Base-by-base conservation (phyloP, 768 basidiomycete species). In the Pilatotrama ljubarskyi region DNA sequence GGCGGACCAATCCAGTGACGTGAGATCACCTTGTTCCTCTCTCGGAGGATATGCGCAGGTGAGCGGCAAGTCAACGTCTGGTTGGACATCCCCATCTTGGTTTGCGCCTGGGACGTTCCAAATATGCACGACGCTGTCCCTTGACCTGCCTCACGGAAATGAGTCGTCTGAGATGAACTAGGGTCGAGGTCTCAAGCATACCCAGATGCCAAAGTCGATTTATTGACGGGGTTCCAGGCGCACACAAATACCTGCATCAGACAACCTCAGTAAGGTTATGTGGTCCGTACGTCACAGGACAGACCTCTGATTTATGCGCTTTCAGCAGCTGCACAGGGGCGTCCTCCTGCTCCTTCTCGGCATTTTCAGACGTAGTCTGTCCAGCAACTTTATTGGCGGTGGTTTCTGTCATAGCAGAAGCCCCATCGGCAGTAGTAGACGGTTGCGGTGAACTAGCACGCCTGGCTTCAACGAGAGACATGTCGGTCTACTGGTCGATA, bases 1-100 rank as follows among this genome's bases (percentile, higher is more conserved):
- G 4, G 75, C 69, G 64, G 83, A 91, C 91, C 91, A 94, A 67
- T 89, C 84, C 46, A 94, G 67, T 40, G 85, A 85, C 15, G 91
- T 93, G 57, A 92, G 72, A 70, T 94, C 91, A 10, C 75, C 75
- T 49, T 83, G 82, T 24, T 77, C 74, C 24, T 76, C 69, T 61
- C 76, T 74, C 40, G 80, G 74, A 20, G 83, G 78, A 64, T 84
- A 80, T 46, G 82, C 76, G 37, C 90, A 66, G 20, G 77, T 76
- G 41, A 74, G 48, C 11, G 63, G 63, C 0, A 58, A 55, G 5
- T 42, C 58, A 15, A 60, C 35, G 4, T 47, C 40, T n/a, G 58
- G 11, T 15, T 41, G 35, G 0, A 54, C 36, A 22, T 42, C 36
- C 3, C 58, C 42, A n/a, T 55, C 36, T n/a, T n/a, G n/a, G 41